These are phyloP conservation scores for Cinnamomum chago DNA, from an alignment of 164 flowering plant genomes.

Conservation along the genomic window DNA sequence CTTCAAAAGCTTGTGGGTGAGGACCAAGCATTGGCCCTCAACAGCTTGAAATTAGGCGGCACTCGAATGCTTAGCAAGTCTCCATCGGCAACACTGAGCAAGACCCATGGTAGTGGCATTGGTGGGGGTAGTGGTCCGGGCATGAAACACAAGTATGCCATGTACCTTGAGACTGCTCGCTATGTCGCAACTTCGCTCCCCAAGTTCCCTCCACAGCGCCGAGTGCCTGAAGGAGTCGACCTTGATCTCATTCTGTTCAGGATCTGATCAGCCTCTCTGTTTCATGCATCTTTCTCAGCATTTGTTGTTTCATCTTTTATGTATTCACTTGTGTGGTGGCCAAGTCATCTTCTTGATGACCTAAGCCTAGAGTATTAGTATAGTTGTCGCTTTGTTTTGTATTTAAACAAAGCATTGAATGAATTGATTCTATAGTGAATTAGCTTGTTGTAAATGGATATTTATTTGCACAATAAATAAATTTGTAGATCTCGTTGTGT, in stretches of 20 bases:
- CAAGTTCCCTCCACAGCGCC: constrained; percentile 41
- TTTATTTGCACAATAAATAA: too few species aligned
- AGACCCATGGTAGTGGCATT: neutral
- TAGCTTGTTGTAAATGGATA: too few species aligned
- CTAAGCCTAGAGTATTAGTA: neutral
- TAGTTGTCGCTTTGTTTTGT: too few species aligned
- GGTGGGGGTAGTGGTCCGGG: neutral
- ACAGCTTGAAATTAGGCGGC: constrained; percentile 7
- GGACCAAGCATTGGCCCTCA: neutral
- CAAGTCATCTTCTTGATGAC: neutral
- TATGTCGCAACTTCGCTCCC: constrained; percentile 43
- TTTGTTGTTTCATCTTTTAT: too few species aligned
- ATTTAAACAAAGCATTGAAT: too few species aligned
- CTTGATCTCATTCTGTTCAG: constrained; percentile 33
- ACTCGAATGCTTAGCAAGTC: neutral
- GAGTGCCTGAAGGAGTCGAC: constrained; percentile 38
- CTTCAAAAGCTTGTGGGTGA: constrained; percentile 13
- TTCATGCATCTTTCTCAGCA: neutral
- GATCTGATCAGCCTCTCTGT: constrained; percentile 20
- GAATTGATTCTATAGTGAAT: too few species aligned
- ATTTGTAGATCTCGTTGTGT: too few species aligned
- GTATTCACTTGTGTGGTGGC: too few species aligned
- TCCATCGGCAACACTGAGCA: neutral
- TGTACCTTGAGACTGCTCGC: constrained; percentile 44
- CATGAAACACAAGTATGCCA: constrained; percentile 17